A percentile compares a stretch with the other conserved stretches of the same genome.
These are phyloP conservation scores for Aspergillus alliaceus DNA, from an alignment of 2,329 filamentous ascomycete genomes.

Conservation along the genomic window DNA sequence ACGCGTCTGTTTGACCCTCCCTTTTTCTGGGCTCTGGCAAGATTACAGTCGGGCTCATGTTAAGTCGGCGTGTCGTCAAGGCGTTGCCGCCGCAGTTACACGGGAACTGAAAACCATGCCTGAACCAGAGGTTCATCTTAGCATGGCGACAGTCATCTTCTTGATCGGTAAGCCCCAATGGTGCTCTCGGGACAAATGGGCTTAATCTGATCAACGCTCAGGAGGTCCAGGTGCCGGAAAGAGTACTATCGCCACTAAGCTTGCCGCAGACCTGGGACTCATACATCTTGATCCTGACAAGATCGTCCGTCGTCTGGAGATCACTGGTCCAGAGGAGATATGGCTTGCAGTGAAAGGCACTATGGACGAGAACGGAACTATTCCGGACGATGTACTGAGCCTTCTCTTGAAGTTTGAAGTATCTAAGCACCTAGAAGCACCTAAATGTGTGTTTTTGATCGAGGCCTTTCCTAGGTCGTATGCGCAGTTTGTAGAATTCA, in stretches of 20 bases:
- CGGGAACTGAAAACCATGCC: background rate
- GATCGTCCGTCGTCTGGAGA: background rate
- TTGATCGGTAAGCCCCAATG: background rate
- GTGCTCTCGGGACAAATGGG: too few species aligned
- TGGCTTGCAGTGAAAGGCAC: background rate
- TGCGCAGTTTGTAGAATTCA: background rate
- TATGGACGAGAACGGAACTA: background rate
- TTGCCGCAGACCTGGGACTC: background rate
- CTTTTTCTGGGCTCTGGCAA: background rate
- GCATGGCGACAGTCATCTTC: background rate
- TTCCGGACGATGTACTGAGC: background rate
- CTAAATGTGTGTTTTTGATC: background rate
- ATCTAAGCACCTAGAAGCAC: background rate
- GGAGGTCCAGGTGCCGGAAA: constrained; percentile 1
- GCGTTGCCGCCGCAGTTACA: background rate
- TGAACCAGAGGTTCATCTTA: background rate
- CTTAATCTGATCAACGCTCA: background rate
- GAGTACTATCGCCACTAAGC: background rate
- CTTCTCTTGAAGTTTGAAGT: background rate
- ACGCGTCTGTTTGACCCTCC: background rate
- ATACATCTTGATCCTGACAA: background rate
- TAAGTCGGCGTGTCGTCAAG: background rate
- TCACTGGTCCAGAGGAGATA: background rate
- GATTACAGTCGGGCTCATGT: background rate
- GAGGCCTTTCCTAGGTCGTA: background rate